phyloP scores from a whole-genome alignment of 306 rosid species.

The Lathyrus oleraceus region DNA sequence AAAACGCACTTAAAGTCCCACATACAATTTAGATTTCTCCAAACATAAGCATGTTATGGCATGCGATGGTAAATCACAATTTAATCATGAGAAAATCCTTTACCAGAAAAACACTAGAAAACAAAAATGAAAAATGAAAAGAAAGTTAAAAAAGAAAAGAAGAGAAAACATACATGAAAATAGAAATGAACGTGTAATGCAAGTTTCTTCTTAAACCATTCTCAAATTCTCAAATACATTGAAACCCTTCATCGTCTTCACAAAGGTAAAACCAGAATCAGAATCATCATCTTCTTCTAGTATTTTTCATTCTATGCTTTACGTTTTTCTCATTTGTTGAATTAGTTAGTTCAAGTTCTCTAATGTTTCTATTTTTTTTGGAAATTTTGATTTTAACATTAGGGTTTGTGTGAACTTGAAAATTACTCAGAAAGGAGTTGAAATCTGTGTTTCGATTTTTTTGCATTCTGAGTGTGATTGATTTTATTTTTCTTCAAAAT shows the following conservation, averaged over 20 bases:
- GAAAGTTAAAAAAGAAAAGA: not conserved
- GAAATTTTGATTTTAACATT: not conserved
- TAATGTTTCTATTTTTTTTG: not conserved
- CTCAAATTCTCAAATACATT: not conserved
- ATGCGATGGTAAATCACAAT: not conserved
- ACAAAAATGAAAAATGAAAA: conserved; percentile 19
- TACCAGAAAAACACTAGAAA: not conserved
- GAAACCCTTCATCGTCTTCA: not conserved
- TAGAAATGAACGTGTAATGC: not conserved
- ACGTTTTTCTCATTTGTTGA: not conserved
- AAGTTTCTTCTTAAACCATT: conserved; percentile 2
- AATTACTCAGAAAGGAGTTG: not conserved
- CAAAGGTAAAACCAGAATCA: not conserved
- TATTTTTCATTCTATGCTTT: not conserved
- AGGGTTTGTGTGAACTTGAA: conserved; percentile 8
- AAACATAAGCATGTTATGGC: not conserved
- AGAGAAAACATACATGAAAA: not conserved
- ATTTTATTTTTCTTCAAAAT: too few relatives aligned
- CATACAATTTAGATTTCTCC: too few relatives aligned
- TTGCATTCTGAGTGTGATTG: too few relatives aligned
- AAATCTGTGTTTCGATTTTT: too few relatives aligned
- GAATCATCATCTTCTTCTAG: not conserved
- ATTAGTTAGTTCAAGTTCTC: not conserved
- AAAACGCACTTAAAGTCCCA: too few relatives aligned
- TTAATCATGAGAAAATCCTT: not conserved